phyloP scores from a whole-genome alignment of 768 basidiomycete species.

The Russula ochroleuca region DNA sequence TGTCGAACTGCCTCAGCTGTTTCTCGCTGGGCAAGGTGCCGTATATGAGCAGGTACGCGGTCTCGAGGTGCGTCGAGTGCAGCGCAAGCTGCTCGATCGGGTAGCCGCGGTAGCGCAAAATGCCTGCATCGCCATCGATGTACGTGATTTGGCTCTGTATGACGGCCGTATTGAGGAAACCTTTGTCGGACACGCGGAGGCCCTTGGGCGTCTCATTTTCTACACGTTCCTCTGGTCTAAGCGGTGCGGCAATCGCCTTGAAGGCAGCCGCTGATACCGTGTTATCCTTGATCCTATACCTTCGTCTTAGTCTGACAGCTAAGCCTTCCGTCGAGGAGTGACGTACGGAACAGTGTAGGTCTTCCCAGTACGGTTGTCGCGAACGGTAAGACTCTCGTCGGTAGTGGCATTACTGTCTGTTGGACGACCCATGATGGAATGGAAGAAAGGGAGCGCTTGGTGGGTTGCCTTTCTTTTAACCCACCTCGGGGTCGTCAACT shows the following conservation, averaged over 20 bases:
- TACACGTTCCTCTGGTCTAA: constrained; percentile 55
- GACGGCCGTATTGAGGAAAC: constrained; percentile 80
- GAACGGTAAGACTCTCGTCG: constrained; percentile 51
- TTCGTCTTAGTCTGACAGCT: neutral
- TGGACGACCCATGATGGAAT: constrained; percentile 22
- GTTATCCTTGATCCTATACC: constrained; percentile 69
- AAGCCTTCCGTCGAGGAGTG: neutral
- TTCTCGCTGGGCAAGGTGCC: constrained; percentile 64
- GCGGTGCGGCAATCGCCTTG: constrained; percentile 64
- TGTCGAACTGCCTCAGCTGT: constrained; percentile 62
- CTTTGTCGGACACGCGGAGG: constrained; percentile 71
- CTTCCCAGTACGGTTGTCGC: constrained; percentile 83
- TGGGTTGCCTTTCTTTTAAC: neutral
- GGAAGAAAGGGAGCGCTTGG: neutral
- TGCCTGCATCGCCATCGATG: constrained; percentile 78
- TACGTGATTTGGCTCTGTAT: constrained; percentile 79
- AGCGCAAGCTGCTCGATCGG: constrained; percentile 89
- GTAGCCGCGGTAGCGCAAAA: constrained; percentile 80
- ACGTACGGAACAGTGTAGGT: constrained; percentile 70
- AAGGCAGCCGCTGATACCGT: constrained; percentile 76
- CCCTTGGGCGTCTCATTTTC: constrained; percentile 85
- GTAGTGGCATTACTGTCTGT: neutral
- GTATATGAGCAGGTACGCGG: constrained; percentile 84
- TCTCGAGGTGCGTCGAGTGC: constrained; percentile 75
- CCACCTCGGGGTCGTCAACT: neutral